These are phyloP conservation scores for Climacium dendroides DNA, from an alignment of 225 moss, liverwort and hornwort genomes.

Conservation along the genomic window DNA sequence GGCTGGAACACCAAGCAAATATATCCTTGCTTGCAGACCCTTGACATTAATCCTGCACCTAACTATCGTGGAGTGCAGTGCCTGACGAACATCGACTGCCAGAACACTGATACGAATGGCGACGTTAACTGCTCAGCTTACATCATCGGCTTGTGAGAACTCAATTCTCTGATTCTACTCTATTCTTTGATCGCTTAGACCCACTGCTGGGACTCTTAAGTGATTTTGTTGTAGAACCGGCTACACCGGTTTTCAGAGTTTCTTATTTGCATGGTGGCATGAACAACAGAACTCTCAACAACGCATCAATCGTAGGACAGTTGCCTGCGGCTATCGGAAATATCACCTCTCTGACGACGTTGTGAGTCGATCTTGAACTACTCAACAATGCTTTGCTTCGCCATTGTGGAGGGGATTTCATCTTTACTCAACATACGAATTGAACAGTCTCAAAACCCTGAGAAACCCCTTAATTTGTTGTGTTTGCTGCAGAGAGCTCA, in stretches of 20 bases:
- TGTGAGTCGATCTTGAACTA: neutral
- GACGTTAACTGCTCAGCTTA: neutral
- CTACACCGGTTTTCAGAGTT: neutral
- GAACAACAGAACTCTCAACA: neutral
- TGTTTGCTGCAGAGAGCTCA: neutral
- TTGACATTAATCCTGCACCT: neutral
- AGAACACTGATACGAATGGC: rapidly evolving
- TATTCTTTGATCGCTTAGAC: neutral
- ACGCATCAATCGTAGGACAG: neutral
- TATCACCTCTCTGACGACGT: neutral
- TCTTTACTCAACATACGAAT: neutral
- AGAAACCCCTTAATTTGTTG: neutral
- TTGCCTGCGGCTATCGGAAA: neutral
- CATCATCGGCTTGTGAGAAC: neutral
- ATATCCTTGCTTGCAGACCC: neutral
- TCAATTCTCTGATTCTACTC: neutral
- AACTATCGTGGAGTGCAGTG: neutral
- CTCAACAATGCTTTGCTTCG: neutral
- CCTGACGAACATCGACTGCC: neutral
- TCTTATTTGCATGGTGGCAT: neutral
- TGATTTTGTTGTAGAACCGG: neutral
- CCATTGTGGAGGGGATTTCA: neutral
- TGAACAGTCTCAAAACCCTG: neutral
- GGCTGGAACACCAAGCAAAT: neutral
- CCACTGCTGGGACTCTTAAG: neutral